Evolutionary conservation across 257 asterid genomes (phyloP).

Genomic region (Ophiorrhiza pumila): DNA sequence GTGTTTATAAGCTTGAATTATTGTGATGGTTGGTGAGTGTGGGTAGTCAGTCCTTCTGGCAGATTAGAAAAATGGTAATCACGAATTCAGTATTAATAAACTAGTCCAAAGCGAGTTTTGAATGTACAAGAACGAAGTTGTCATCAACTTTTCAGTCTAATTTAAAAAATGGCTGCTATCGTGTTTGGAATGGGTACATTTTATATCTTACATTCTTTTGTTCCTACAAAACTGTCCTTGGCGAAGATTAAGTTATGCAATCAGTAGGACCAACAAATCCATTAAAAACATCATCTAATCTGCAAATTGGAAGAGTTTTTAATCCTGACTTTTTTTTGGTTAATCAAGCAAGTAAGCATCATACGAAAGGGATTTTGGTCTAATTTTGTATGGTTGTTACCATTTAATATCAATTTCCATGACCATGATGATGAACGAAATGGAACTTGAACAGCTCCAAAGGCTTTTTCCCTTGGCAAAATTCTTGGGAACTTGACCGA

Average conservation of each 20-base stretch:
- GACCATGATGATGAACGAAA: too few species aligned
- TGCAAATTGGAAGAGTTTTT: background rate
- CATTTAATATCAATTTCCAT: constrained; percentile 1
- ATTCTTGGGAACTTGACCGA: constrained; percentile 21
- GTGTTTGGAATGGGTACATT: background rate
- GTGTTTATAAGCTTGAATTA: background rate
- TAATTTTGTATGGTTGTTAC: background rate
- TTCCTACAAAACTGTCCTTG: background rate
- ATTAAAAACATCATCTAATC: constrained; percentile 4
- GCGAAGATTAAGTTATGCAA: background rate
- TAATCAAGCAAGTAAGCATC: constrained; percentile 3
- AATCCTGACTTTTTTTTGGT: constrained; percentile 16
- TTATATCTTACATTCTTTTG: background rate
- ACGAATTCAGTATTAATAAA: background rate
- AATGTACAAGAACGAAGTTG: background rate
- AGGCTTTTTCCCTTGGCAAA: constrained; percentile 8
- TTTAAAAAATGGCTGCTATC: background rate
- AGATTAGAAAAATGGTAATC: background rate
- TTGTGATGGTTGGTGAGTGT: too few species aligned
- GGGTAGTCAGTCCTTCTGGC: too few species aligned
- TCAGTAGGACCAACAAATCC: constrained; percentile 14
- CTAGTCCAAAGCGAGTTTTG: background rate
- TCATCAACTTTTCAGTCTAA: background rate
- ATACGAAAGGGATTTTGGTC: constrained; percentile 1
- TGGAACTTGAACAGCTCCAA: background rate